A percentile compares a stretch with the other conserved stretches of the same genome.
Conservation (phyloP, 2,329 filamentous ascomycete genomes). For the Paecilomyces dactylethromorphus region DNA sequence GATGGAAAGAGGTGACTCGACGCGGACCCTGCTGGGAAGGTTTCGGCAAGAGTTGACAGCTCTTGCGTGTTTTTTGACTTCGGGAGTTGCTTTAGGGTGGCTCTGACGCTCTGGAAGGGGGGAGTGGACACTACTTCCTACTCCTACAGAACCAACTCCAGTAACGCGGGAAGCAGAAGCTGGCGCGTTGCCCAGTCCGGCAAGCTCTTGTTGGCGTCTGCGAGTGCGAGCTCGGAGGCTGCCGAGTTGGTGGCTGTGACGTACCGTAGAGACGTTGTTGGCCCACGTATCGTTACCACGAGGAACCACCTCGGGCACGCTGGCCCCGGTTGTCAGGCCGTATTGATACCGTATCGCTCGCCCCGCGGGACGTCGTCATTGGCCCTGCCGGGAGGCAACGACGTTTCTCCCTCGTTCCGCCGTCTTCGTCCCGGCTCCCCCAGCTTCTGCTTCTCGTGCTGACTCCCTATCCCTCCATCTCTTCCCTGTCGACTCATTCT, state of each 20-base stretch:
- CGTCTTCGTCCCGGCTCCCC: conserved; percentile 11
- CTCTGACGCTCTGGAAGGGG: neutral
- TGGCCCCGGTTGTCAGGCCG: neutral
- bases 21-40: neutral
- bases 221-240: neutral
- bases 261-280: conserved; percentile 3
- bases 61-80: neutral
- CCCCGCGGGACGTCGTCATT: conserved; percentile 4
- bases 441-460: conserved; percentile 3
- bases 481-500: conserved; percentile 8
- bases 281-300: conserved; percentile 14
- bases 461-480: conserved; percentile 6
- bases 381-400: conserved; percentile 6
- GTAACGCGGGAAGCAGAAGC: neutral
- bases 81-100: conserved; percentile 7
- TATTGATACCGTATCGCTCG: conserved; percentile 11
- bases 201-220: no score
- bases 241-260: neutral
- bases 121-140: no score
- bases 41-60: neutral
- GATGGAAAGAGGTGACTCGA: neutral
- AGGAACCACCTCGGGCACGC: conserved; percentile 8
- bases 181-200: neutral
- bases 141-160: no score
- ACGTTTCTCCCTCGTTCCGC: conserved; percentile 16